phyloP scores from a whole-genome alignment of 1,139 yeast species.

The Geotrichum armillariae region DNA sequence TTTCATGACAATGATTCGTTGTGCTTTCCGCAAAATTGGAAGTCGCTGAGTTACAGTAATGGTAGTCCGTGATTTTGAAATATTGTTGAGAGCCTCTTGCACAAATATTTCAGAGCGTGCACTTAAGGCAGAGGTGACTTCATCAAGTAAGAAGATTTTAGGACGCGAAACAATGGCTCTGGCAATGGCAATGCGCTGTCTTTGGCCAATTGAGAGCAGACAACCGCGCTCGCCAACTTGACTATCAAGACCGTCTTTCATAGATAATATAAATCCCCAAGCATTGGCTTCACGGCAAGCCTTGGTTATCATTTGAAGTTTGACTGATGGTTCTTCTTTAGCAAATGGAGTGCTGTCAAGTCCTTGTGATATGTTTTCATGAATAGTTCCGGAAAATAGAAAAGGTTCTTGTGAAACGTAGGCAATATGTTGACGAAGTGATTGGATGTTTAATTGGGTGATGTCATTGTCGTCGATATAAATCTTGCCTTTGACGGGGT shows the following conservation, averaged over 20 bases:
- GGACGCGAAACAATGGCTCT: conserved; percentile 72
- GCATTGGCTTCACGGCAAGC: conserved; percentile 45
- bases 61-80: conserved; percentile 67
- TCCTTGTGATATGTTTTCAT: conserved; percentile 80
- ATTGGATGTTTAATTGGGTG: conserved; percentile 60
- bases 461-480: conserved; percentile 67
- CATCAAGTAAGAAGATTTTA: conserved; percentile 63
- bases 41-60: conserved; percentile 75
- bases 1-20: conserved; percentile 46
- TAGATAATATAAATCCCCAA: conserved; percentile 42
- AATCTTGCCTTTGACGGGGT: conserved; percentile 60
- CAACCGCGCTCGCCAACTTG: conserved; percentile 55
- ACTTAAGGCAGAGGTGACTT: conserved; percentile 76
- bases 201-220: conserved; percentile 77
- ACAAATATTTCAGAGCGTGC: conserved; percentile 58
- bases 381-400: conserved; percentile 74
- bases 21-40: conserved; percentile 62
- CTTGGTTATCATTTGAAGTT: conserved; percentile 37
- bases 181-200: conserved; percentile 86
- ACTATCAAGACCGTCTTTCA: conserved; percentile 51
- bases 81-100: conserved; percentile 52
- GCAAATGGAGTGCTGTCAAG: conserved; percentile 55
- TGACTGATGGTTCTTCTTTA: conserved; percentile 37
- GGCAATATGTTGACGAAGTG: conserved; percentile 72
- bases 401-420: conserved; percentile 90